Percentiles rank a stretch among this genome's conserved stretches.
These are phyloP conservation scores for Suillus subaureus DNA, from an alignment of 768 basidiomycete species.

Conservation along the genomic window DNA sequence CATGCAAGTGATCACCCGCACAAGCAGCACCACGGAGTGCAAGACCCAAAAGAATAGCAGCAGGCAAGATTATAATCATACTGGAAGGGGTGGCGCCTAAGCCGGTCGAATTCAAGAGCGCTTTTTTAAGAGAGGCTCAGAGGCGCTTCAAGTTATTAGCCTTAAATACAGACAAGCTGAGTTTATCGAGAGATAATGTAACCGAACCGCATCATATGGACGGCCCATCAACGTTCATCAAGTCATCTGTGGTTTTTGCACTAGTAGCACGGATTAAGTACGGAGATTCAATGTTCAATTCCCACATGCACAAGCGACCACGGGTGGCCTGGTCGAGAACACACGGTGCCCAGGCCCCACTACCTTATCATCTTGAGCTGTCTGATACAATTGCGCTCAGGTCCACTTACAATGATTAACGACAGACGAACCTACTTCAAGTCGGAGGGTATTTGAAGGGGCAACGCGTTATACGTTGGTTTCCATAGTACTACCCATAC, in stretches of 20 bases:
- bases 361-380: not conserved
- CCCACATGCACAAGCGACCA: not conserved
- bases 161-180: not conserved
- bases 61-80: slow-evolving; percentile 18
- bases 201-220: not conserved
- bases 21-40: slow-evolving; percentile 21
- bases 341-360: not conserved
- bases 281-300: not conserved
- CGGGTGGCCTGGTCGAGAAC: not conserved
- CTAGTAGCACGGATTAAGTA: not conserved
- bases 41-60: slow-evolving; percentile 21
- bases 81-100: not conserved
- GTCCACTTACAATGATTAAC: not conserved
- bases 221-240: too few relatives aligned
- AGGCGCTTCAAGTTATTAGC: not conserved
- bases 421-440: not conserved
- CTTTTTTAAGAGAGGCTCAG: not conserved
- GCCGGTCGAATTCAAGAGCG: not conserved
- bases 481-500: not conserved
- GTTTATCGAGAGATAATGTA: not conserved
- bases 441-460: not conserved
- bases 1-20: slow-evolving; percentile 17
- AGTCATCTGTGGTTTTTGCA: too few relatives aligned
- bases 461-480: not conserved
- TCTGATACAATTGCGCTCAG: not conserved